Evolutionary conservation across 2,329 filamentous ascomycete species (phyloP).

Genomic region (Paecilomyces fulvus): DNA sequence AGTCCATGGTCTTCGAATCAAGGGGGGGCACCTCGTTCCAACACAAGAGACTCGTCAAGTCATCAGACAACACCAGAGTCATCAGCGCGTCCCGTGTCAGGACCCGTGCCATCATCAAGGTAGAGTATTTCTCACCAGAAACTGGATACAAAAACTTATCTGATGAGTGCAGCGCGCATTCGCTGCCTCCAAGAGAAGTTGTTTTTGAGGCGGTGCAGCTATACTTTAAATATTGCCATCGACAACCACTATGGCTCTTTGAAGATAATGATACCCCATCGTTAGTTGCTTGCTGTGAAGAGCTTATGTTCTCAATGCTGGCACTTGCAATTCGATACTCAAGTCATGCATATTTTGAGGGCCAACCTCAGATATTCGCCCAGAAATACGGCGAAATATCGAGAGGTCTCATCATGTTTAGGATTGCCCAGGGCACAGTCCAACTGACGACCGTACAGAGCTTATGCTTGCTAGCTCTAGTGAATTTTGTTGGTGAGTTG

Average conservation of each 20-base stretch:
- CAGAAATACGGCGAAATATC: slow-evolving; percentile 9
- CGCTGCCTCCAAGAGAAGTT: slow-evolving; percentile 4
- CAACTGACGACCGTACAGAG: slow-evolving; percentile 13
- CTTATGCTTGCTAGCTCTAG: slow-evolving; percentile 13
- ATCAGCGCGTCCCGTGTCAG: neutral
- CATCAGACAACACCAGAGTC: neutral
- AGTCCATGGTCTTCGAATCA: neutral
- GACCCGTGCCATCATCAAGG: neutral
- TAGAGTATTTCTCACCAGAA: neutral
- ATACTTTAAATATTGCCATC: slow-evolving; percentile 16
- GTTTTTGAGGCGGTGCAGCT: slow-evolving; percentile 5
- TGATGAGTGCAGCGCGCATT: neutral
- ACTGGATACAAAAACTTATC: neutral
- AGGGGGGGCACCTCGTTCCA: neutral
- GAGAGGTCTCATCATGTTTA: slow-evolving; percentile 12
- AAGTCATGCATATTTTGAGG: slow-evolving; percentile 6
- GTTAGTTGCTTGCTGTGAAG: slow-evolving; percentile 6
- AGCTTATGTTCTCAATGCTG: slow-evolving; percentile 10
- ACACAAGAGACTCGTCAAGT: neutral
- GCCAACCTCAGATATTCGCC: slow-evolving; percentile 5
- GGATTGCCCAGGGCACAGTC: slow-evolving; percentile 11
- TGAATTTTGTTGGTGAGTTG: slow-evolving; percentile 10
- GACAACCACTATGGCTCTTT: slow-evolving; percentile 16
- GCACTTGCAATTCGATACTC: slow-evolving; percentile 12
- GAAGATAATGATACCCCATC: slow-evolving; percentile 10